These are phyloP conservation scores for Umbilicaria muhlenbergii DNA, from an alignment of 495 filamentous ascomycete species.

Conservation along the genomic window DNA sequence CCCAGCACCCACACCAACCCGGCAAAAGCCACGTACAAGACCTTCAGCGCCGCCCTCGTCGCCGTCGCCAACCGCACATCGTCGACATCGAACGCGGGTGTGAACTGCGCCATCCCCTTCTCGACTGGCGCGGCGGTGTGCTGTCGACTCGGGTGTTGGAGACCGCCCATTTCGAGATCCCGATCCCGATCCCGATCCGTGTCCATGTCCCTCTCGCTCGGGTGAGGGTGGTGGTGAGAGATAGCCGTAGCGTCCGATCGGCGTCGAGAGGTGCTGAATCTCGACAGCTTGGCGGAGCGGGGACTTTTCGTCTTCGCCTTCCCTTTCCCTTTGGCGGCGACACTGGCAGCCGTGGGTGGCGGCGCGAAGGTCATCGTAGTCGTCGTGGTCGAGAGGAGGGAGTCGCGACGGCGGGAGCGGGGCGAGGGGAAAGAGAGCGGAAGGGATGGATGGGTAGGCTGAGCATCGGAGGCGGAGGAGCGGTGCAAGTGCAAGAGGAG, in stretches of 20 bases:
- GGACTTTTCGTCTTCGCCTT: too few relatives aligned
- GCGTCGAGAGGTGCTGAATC: too few relatives aligned
- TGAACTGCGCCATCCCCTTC: too few relatives aligned
- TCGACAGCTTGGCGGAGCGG: too few relatives aligned
- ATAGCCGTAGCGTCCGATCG: too few relatives aligned
- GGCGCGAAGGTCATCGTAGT: not conserved
- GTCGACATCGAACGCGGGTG: slow-evolving; percentile 6
- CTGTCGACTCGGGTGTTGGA: slow-evolving; percentile 9
- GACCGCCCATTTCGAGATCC: not conserved
- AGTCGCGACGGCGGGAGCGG: too few relatives aligned
- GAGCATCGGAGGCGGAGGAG: slow-evolving; percentile 9
- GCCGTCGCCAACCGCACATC: slow-evolving; percentile 9
- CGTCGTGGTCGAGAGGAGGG: not conserved
- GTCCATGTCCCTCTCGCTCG: too few relatives aligned
- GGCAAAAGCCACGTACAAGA: slow-evolving; percentile 13
- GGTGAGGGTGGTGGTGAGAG: too few relatives aligned
- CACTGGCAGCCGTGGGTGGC: not conserved
- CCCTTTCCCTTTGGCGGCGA: too few relatives aligned
- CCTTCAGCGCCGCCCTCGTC: slow-evolving; percentile 10
- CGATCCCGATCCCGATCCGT: too few relatives aligned
- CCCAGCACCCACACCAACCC: slow-evolving; percentile 12
- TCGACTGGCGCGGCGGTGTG: slow-evolving; percentile 3
- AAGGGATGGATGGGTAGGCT: slow-evolving; percentile 1
- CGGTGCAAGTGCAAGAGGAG: slow-evolving; percentile 15
- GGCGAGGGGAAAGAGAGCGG: too few relatives aligned